Evolutionary conservation across 306 rosid species (phyloP), one percentile per base, ranked within the genome.

Genomic region (Urtica urens): DNA sequence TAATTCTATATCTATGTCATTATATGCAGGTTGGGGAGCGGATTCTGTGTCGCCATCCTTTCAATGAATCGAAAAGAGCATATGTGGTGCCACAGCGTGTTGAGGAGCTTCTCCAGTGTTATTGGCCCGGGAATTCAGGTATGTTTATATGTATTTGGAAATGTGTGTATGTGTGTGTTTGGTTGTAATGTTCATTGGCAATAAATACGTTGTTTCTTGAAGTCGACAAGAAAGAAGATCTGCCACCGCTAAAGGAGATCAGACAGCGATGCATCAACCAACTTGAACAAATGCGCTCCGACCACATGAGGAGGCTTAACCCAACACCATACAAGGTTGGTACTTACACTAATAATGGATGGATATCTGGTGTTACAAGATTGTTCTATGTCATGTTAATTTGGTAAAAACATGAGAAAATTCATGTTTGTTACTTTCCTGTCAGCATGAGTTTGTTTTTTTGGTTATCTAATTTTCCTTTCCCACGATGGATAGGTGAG

Each of bases 241-340:
- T 92, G 68, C 96, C 86, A 24, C 43, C 83, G 22, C 78, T 92
- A 13, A 71, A 53, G 67, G 83, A 72, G 59, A 82, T 85, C 38
- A 73, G 99, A 57, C 72, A 76, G 35, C 78, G 82, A 34, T 92
- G 99, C 80, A 79, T 86, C 51, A 51, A 53, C 27, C 99, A 85
- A 75, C 94, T 92, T 0, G 79, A 74, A 55, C 81, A 64, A 67
- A 85, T 92, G 99, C 87, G 96, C 31, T 78, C 94, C 0, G 96
- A 92, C 69, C 96, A 92, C 78, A 79, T 92, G 99, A 82, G 99
- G 72, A 92, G 80, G 57, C 81, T 92, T 56, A 92, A 92, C 61
- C 99, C 99, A 14, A 92, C 99, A 6, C 99, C 99, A 0, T 92
- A 85, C 60, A 92, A 92, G 94, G 99, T 85, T 18, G 7, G 37